Evolutionary conservation across 75 land plant genomes (phyloP).

Genomic region (Pinus tabuliformis): DNA sequence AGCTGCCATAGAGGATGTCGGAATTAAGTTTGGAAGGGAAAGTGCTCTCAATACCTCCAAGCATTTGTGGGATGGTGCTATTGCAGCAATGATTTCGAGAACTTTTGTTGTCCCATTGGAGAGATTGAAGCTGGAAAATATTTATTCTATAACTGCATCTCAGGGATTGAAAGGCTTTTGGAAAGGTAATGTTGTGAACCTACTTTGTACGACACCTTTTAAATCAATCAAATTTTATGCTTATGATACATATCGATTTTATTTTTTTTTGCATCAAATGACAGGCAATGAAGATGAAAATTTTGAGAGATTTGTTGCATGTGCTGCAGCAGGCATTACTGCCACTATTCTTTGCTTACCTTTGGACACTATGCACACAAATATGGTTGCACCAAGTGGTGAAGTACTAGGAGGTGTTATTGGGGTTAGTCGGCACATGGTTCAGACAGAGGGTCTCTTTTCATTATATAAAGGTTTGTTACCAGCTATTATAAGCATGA

Average conservation of each 20-base stretch:
- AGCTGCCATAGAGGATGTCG: not conserved
- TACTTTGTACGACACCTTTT: constrained; percentile 90
- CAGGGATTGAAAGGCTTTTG: constrained; percentile 88
- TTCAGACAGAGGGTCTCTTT: constrained; percentile 71
- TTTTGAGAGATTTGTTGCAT: constrained; percentile 77
- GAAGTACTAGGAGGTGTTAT: constrained; percentile 80
- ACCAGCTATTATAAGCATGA: constrained; percentile 71
- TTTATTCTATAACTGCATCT: constrained; percentile 53
- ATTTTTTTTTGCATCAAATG: constrained; percentile 23
- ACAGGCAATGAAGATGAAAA: constrained; percentile 69
- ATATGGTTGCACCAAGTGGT: constrained; percentile 83
- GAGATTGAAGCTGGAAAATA: constrained; percentile 83
- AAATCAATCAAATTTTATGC: constrained; percentile 84
- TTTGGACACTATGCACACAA: constrained; percentile 75
- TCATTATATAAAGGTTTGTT: constrained; percentile 69
- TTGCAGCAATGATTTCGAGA: constrained; percentile 86
- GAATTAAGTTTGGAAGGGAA: constrained; percentile 10
- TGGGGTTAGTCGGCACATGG: constrained; percentile 68
- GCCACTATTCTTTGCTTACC: constrained; percentile 85
- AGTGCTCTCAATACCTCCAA: constrained; percentile 67
- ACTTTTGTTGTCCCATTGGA: constrained; percentile 89
- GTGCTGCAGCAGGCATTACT: constrained; percentile 85
- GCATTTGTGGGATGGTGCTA: constrained; percentile 80
- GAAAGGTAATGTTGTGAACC: constrained; percentile 84
- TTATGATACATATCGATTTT: constrained; percentile 76